Conservation (phyloP, 176 grass and related monocot species). For the Aegilops tauschii region DNA sequence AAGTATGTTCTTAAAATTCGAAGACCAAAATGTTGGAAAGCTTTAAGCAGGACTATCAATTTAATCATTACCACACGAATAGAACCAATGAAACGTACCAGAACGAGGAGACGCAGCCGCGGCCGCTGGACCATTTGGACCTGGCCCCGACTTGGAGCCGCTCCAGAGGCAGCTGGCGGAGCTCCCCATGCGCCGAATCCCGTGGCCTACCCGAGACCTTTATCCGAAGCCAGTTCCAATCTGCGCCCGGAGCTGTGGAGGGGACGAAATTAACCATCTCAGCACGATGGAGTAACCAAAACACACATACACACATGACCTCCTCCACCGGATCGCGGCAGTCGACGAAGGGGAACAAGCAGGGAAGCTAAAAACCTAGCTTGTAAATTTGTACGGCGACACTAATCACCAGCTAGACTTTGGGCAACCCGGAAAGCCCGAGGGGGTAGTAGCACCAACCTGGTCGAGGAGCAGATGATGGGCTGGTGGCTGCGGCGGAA, state of each 20-base stretch:
- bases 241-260: background rate
- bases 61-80: background rate
- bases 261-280: background rate
- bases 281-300: background rate
- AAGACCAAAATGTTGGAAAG: no score
- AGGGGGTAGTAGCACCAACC: background rate
- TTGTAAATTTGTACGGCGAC: background rate
- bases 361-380: background rate
- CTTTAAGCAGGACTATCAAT: no score
- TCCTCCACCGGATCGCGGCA: background rate
- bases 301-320: no score
- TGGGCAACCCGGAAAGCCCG: background rate
- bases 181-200: conserved; percentile 28
- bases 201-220: background rate
- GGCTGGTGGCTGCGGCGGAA: background rate
- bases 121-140: conserved; percentile 12
- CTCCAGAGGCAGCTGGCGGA: conserved; percentile 33
- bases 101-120: conserved; percentile 20
- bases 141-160: conserved; percentile 14
- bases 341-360: background rate
- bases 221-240: conserved; percentile 2
- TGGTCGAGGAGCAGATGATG: background rate
- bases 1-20: no score
- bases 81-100: conserved; percentile 19
- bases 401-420: background rate